phyloP scores from a whole-genome alignment of 2,329 filamentous ascomycete genomes.

The Xylariaceae sp. region DNA sequence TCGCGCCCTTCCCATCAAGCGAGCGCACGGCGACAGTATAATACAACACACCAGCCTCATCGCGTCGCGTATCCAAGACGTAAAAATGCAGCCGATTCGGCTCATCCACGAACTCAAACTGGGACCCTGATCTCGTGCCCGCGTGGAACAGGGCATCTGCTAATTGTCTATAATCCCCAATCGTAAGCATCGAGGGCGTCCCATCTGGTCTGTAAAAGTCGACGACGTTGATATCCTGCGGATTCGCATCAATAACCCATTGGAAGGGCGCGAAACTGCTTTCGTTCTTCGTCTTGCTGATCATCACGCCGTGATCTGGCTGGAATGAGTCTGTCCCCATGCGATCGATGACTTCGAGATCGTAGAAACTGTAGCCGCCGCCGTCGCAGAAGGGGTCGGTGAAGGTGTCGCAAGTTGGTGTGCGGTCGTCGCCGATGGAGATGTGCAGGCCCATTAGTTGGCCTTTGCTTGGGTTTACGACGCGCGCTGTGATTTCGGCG shows the following conservation, averaged over 20 bases:
- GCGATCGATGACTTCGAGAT: conserved; percentile 48
- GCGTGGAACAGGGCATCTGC: conserved; percentile 51
- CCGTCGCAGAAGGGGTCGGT: conserved; percentile 47
- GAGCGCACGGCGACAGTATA: conserved; percentile 46
- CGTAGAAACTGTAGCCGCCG: conserved; percentile 46
- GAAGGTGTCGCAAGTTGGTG: conserved; percentile 39
- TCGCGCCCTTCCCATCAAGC: conserved; percentile 35
- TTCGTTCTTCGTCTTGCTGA: conserved; percentile 47
- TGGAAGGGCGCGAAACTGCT: conserved; percentile 42
- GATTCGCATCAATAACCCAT: conserved; percentile 51
- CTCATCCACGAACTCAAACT: conserved; percentile 45
- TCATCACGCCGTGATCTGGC: conserved; percentile 48
- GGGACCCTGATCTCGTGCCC: conserved; percentile 45
- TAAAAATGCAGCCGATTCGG: conserved; percentile 48
- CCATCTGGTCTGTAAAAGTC: conserved; percentile 48
- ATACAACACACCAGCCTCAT: conserved; percentile 39
- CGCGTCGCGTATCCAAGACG: conserved; percentile 40
- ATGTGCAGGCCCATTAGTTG: conserved; percentile 46
- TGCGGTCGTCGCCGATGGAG: conserved; percentile 40
- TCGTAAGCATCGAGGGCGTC: conserved; percentile 40
- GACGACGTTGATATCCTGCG: conserved; percentile 45
- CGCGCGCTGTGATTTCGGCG: conserved; percentile 43
- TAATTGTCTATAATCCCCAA: conserved; percentile 50
- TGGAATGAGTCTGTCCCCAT: conserved; percentile 51
- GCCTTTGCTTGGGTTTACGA: conserved; percentile 36